Evolutionary conservation across 2,329 filamentous ascomycete genomes (phyloP).

Genomic region (Nannizziopsis barbatae): DNA sequence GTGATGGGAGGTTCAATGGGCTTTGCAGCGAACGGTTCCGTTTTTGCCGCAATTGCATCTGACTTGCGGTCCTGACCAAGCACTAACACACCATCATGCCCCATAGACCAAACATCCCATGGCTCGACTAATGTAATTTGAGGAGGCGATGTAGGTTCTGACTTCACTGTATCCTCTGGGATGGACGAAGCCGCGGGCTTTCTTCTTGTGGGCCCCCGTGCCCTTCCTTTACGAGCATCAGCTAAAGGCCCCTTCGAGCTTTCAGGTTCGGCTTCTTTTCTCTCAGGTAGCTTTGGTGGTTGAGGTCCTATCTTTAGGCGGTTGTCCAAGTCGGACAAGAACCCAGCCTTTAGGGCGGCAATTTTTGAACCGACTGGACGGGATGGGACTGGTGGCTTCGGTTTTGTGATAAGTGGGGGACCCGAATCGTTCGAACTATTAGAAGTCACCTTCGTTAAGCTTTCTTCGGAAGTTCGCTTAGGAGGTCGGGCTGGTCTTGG

Average conservation of each 20-base stretch:
- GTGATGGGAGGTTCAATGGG: not conserved
- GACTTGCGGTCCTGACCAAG: slow-evolving; percentile 18
- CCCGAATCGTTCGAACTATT: slow-evolving; percentile 29
- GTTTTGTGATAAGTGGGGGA: slow-evolving; percentile 43
- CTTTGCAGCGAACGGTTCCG: not conserved
- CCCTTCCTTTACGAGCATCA: slow-evolving; percentile 83
- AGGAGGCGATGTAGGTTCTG: slow-evolving; percentile 19
- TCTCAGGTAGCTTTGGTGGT: slow-evolving; percentile 61
- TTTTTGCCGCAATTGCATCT: not conserved
- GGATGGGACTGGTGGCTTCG: slow-evolving; percentile 74
- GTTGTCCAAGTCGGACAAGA: slow-evolving; percentile 87
- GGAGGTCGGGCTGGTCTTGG: slow-evolving; percentile 48
- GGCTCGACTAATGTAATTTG: slow-evolving; percentile 31
- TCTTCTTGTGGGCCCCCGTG: slow-evolving; percentile 72
- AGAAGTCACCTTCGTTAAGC: slow-evolving; percentile 28
- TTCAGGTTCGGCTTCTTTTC: slow-evolving; percentile 45
- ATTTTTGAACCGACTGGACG: slow-evolving; percentile 76
- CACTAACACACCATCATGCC: slow-evolving; percentile 25
- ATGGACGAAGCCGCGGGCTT: slow-evolving; percentile 46
- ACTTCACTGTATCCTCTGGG: slow-evolving; percentile 16
- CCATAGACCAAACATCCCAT: slow-evolving; percentile 34
- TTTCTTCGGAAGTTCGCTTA: slow-evolving; percentile 24
- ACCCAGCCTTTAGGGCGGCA: slow-evolving; percentile 77
- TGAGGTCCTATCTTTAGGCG: slow-evolving; percentile 79
- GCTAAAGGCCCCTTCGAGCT: slow-evolving; percentile 67